phyloP scores from a whole-genome alignment of 371 early-diverging fungal genomes.

The Chytridium lagenaria region DNA sequence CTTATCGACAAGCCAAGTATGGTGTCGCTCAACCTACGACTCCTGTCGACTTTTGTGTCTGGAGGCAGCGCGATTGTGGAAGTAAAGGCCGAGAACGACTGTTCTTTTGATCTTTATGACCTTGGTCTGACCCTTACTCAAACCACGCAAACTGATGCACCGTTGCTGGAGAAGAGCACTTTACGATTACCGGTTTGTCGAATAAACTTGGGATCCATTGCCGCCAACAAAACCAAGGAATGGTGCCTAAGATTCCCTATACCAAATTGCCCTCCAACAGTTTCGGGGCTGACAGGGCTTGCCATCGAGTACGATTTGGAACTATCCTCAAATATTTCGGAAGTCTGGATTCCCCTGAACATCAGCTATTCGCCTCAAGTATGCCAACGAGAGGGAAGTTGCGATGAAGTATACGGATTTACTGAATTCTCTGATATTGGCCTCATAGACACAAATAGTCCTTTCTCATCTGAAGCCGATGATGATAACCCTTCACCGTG shows the following conservation, averaged over 20 bases:
- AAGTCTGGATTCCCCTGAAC: not conserved
- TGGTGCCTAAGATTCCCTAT: not conserved
- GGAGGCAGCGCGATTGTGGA: not conserved
- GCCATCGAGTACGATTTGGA: not conserved
- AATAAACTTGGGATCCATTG: not conserved
- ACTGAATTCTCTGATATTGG: not conserved
- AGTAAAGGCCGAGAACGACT: not conserved
- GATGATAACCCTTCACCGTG: not conserved
- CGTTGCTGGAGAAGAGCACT: not conserved
- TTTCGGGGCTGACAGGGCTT: not conserved
- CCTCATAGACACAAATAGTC: not conserved
- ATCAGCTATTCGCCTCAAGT: not conserved
- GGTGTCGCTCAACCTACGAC: not conserved
- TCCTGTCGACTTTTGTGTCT: not conserved
- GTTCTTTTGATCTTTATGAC: not conserved
- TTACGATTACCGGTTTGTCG: not conserved
- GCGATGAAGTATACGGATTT: too few species aligned
- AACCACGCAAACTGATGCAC: not conserved
- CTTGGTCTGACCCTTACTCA: not conserved
- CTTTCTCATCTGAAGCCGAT: not conserved
- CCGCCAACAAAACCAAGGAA: not conserved
- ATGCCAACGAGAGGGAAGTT: not conserved
- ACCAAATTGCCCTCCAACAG: not conserved
- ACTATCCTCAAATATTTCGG: not conserved
- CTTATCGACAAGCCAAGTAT: not conserved